Conservation (phyloP, 2,329 filamentous ascomycete genomes). For the Phialocephala subalpina region DNA sequence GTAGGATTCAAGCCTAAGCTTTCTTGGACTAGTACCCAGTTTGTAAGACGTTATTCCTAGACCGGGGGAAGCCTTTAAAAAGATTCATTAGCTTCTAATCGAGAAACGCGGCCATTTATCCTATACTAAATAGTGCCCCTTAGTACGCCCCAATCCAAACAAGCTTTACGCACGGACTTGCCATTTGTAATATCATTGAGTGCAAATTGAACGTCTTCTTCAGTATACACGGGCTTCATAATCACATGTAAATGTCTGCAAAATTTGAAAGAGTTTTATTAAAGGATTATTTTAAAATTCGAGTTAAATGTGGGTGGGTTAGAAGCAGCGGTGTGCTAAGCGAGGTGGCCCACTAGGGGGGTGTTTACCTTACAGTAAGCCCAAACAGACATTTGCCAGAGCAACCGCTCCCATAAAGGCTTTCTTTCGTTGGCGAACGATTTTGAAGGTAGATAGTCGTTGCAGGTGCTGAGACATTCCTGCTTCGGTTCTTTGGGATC, state of each 20-base stretch:
- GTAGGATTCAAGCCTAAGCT: slow-evolving; percentile 11
- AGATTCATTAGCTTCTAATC: slow-evolving; percentile 5
- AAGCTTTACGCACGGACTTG: background rate
- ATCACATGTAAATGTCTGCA: too few species aligned
- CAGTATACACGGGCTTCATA: too few species aligned
- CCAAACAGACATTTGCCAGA: too few species aligned
- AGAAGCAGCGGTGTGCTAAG: slow-evolving; percentile 23
- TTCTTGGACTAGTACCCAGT: slow-evolving; percentile 20
- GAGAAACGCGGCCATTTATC: slow-evolving; percentile 1
- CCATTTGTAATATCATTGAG: too few species aligned
- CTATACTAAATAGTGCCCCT: slow-evolving; percentile 2
- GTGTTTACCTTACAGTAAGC: too few species aligned
- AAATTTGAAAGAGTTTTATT: too few species aligned
- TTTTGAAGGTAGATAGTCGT: too few species aligned
- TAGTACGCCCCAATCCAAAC: slow-evolving; percentile 12
- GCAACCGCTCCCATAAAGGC: too few species aligned
- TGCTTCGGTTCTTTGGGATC: too few species aligned
- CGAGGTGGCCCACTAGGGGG: slow-evolving; percentile 25
- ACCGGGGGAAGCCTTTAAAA: background rate
- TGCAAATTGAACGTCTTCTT: too few species aligned
- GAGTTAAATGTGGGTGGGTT: slow-evolving; percentile 13
- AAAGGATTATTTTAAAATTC: slow-evolving; percentile 11
- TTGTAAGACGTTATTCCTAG: slow-evolving; percentile 1
- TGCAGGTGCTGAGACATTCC: too few species aligned
- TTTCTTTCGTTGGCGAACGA: too few species aligned